Evolutionary conservation across 139 green algal species (phyloP), one percentile per base, ranked within the genome.

Genomic region (Edaphochlamys debaryana): DNA sequence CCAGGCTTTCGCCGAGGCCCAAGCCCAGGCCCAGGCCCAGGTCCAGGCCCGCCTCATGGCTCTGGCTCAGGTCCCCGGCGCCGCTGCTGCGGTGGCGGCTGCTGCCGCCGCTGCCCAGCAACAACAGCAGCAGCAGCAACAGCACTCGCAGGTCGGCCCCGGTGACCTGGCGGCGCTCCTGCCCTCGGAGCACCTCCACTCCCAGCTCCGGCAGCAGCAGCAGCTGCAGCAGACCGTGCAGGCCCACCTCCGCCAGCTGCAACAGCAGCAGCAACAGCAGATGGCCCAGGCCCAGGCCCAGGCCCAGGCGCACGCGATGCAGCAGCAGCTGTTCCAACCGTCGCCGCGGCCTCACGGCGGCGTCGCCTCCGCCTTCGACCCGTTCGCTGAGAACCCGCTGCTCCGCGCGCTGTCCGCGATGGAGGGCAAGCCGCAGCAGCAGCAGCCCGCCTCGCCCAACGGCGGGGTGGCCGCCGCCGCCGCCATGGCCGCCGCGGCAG

Each of bases 351-450:
- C 7, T 5, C 15, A 6, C 27, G n/a, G 30, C 4, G n/a, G 60
- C 56, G 50, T 45, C 32, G 52, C 30, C 5, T 29, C 56, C 11
- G 69, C 45, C 22, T 90, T 90, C 48, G 72, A 87, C 69, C 86
- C 76, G 19, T 87, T 90, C 54, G 80, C 80, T 1, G 86, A 90
- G 75, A 90, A 87, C 60, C 86, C 80, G 22, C 75, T 90, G 7
- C 69, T 87, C 15, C 73, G 79, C 22, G 86, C 86, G 8, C 64
- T 89, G 34, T 80, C 73, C 8, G 42, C 76, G 29, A 82, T 82
- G 62, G 76, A 82, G 5, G 42, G 56, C 41, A 73, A 73, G n/a
- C 32, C 58, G 62, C 62, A 13, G 30, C 32, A n/a, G n/a, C 60
- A 45, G 62, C 60, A 29, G 0, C 30, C 62, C 42, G 23, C 40